phyloP scores from a whole-genome alignment of 768 basidiomycete genomes.

The Podaxis mareebaensis region DNA sequence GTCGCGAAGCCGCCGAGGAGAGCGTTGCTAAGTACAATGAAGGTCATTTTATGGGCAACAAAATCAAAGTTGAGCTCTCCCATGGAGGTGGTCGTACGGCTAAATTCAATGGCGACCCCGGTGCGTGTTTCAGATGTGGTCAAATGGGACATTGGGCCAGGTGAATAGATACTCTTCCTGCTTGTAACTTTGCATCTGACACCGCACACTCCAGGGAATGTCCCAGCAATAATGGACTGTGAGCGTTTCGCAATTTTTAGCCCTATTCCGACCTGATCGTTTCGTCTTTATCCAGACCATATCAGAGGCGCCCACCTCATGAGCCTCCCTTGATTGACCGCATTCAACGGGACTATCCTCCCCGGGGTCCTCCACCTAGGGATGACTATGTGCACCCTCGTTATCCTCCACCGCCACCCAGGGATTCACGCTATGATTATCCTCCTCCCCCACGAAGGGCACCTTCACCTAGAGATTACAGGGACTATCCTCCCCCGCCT shows the following conservation, averaged over 20 bases:
- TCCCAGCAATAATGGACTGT: constrained; percentile 57
- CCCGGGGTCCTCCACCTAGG: constrained; percentile 45
- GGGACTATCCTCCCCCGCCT: constrained; percentile 59
- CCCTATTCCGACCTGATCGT: constrained; percentile 2
- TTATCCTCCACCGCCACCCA: constrained; percentile 34
- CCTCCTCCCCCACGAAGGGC: constrained; percentile 56
- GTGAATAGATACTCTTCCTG: constrained; percentile 37
- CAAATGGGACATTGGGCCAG: constrained; percentile 89
- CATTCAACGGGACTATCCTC: constrained; percentile 57
- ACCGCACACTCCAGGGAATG: constrained; percentile 58
- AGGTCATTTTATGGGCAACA: constrained; percentile 90
- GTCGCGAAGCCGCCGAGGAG: constrained; percentile 77
- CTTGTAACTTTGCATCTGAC: constrained; percentile 11
- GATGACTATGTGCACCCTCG: constrained; percentile 56
- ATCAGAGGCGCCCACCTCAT: constrained; percentile 41
- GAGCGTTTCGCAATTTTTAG: constrained; percentile 28
- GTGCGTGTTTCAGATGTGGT: constrained; percentile 87
- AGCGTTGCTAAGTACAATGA: constrained; percentile 88
- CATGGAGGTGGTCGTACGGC: constrained; percentile 81
- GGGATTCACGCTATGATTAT: constrained; percentile 66
- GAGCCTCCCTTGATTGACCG: constrained; percentile 61
- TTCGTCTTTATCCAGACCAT: constrained; percentile 25
- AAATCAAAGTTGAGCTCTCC: constrained; percentile 85
- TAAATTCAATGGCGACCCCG: constrained; percentile 82
- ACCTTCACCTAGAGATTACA: constrained; percentile 64